Percentiles rank a stretch among this genome's conserved stretches.
Evolutionary conservation across 2,329 filamentous ascomycete genomes (phyloP).

Genomic region (Phaeoacremonium minimum): DNA sequence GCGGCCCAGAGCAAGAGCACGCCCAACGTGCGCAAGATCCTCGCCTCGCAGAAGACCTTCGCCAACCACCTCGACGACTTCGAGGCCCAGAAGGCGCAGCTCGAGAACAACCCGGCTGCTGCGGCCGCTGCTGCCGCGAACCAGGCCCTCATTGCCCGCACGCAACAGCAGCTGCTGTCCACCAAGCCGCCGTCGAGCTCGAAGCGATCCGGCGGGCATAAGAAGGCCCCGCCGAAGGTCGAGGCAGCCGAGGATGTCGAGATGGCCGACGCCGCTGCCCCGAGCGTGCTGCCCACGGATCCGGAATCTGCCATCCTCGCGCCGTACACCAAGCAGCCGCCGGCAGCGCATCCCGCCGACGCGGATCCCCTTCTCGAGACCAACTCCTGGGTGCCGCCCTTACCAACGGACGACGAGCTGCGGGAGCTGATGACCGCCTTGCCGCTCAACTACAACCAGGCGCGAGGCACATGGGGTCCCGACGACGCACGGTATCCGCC

Average conservation of each 20-base stretch:
- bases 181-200: slow-evolving; percentile 2
- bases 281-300: slow-evolving; percentile 11
- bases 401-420: slow-evolving; percentile 59
- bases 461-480: slow-evolving; percentile 40
- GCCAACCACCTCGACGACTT: slow-evolving; percentile 79
- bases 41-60: slow-evolving; percentile 79
- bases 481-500: slow-evolving; percentile 19
- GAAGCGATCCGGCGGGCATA: slow-evolving; percentile 5
- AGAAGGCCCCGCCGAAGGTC: slow-evolving; percentile 2
- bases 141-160: background rate
- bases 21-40: slow-evolving; percentile 68
- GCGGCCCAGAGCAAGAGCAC: slow-evolving; percentile 54
- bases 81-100: slow-evolving; percentile 55
- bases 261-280: slow-evolving; percentile 30
- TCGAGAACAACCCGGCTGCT: slow-evolving; percentile 29
- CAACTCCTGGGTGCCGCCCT: slow-evolving; percentile 53
- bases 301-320: slow-evolving; percentile 26
- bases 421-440: slow-evolving; percentile 58
- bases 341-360: slow-evolving; percentile 42
- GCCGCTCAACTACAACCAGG: slow-evolving; percentile 65
- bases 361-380: slow-evolving; percentile 52
- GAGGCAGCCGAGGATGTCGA: slow-evolving; percentile 23
- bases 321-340: slow-evolving; percentile 23
- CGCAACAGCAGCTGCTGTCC: background rate
- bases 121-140: slow-evolving; percentile 5